Percentiles rank a stretch among this genome's conserved stretches.
phyloP scores from a whole-genome alignment of 768 basidiomycete species.

The Termitomyces sp. region DNA sequence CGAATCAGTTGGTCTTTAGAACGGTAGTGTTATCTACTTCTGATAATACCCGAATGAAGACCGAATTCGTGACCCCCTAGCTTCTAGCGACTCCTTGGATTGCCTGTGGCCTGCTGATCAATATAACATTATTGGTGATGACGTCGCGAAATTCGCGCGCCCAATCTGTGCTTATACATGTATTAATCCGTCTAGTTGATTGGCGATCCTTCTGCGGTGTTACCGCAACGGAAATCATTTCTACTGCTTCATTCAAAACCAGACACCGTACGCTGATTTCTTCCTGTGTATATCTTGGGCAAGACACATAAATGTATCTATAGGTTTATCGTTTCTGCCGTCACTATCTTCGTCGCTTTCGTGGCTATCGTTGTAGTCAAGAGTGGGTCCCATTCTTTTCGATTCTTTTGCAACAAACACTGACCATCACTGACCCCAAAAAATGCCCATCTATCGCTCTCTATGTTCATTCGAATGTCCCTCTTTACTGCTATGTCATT shows the following conservation, averaged over 20 bases:
- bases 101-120: background rate
- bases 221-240: conserved; percentile 14
- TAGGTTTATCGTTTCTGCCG: background rate
- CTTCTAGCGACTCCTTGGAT: background rate
- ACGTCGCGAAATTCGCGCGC: no score
- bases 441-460: background rate
- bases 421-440: background rate
- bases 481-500: background rate
- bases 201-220: conserved; percentile 6
- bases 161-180: background rate
- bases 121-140: background rate
- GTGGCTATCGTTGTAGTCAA: background rate
- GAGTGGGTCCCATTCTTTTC: background rate
- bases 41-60: background rate
- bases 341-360: background rate
- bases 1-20: background rate
- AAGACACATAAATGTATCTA: background rate
- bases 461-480: background rate
- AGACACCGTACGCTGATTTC: conserved; percentile 13
- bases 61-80: background rate
- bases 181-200: background rate
- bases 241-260: conserved; percentile 16
- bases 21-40: background rate
- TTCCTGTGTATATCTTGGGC: background rate
- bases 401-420: background rate